Base-by-base conservation (phyloP, 1,284 basidiomycete species). In the Phaffia rhodozyma region DNA sequence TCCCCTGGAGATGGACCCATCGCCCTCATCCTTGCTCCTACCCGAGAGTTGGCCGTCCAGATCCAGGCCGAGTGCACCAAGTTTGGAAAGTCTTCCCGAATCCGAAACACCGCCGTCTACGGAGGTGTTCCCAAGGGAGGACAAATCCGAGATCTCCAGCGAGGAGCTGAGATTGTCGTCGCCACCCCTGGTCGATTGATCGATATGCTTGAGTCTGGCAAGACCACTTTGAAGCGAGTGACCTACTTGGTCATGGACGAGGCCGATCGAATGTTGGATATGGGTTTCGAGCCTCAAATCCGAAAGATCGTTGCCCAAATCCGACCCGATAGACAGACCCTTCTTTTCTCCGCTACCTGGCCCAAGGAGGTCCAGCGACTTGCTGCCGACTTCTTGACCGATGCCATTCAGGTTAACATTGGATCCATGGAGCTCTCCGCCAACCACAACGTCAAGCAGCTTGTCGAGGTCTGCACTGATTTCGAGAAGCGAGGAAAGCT, bases 221-320 rank as follows among this genome's bases (percentile, higher is more conserved):
- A 97, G 80, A 97, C 92, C 59, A 97, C 97, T 78, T 82, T 98
- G 63, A 88, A 86, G 67, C 87, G 94, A 58, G 83, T 98, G 65
- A 98, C 94, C 52, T 98, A 98, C 78, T 83, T 98, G 60, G 94
- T 98, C 73, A 91, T 98, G 87, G 94, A 98, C 77, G 96, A 98
- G 78, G 94, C 94, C 63, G 64, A 66, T 55, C 89, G 91, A 71
- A 94, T 94, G 91, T 82, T 94, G 69, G 91, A 94, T 79, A 94
- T 94, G 91, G 92, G 94, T 83, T 98, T 98, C 79, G 94, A 98
- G 79, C 94, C 94, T 66, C 94, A 98, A 76, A 98, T 98, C 74
- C 84, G 93, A 75, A 98, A 98, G 80, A 97, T 97, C 71, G 87
- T 98, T 70, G 82, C 86, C 70, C 94, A 98, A 79, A 96, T 97